Percentiles rank a stretch among this genome's conserved stretches.
Conservation (phyloP, 2,329 filamentous ascomycete genomes). For the Curvularia sp. region DNA sequence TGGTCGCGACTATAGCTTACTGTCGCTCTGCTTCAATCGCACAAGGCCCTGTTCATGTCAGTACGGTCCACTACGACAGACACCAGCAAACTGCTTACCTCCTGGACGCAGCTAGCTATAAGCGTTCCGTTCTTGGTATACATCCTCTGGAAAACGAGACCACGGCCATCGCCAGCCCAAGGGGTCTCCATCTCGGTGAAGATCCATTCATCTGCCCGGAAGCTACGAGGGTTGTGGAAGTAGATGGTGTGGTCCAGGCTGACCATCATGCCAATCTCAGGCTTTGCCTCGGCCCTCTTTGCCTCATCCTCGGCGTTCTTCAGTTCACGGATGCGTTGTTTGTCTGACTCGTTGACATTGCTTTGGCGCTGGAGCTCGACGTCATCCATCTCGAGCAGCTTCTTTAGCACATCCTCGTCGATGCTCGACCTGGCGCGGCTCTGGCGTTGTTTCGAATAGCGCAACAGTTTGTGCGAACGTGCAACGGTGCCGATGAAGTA, state of each 20-base stretch:
- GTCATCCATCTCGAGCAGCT: conserved; percentile 55
- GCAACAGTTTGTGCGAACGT: conserved; percentile 80
- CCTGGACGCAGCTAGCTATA: conserved; percentile 81
- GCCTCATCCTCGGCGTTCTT: conserved; percentile 54
- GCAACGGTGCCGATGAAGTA: conserved; percentile 92
- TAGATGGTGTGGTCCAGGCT: conserved; percentile 74
- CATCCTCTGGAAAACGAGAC: conserved; percentile 77
- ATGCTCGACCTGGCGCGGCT: conserved; percentile 48
- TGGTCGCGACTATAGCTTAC: conserved; percentile 15
- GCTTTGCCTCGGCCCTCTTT: conserved; percentile 57
- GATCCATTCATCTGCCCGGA: conserved; percentile 73
- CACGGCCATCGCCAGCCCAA: conserved; percentile 80
- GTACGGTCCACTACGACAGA: not conserved
- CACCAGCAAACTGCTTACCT: conserved; percentile 57
- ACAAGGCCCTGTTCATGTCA: conserved; percentile 23
- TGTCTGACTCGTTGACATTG: conserved; percentile 60
- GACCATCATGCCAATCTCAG: conserved; percentile 82
- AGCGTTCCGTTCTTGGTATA: conserved; percentile 74
- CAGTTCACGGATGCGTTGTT: conserved; percentile 49
- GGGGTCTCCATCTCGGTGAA: conserved; percentile 80
- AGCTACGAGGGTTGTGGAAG: conserved; percentile 60
- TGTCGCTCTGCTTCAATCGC: conserved; percentile 25
- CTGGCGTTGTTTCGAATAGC: conserved; percentile 64
- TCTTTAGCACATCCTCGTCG: conserved; percentile 55
- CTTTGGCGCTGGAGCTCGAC: conserved; percentile 53